Base-by-base conservation (phyloP, 371 early-diverging fungal genomes). In the Dinochytrium kinnereticum region DNA sequence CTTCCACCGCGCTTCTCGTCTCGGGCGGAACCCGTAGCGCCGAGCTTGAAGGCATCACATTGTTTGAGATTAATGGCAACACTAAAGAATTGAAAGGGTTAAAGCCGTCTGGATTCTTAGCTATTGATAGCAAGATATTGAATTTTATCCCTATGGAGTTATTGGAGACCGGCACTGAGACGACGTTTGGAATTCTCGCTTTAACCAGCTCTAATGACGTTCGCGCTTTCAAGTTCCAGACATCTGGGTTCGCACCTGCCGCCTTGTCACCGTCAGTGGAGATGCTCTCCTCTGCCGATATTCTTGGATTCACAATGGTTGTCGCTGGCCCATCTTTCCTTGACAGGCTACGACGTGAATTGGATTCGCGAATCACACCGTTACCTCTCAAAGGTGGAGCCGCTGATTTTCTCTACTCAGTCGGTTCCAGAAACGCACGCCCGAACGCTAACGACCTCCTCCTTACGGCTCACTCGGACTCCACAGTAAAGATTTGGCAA, bases 401-500 rank as follows among this genome's bases (percentile, higher is more conserved):
- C 7, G 13, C 34, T 13, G 24, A 37, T 61, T 10, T 61, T 10
- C 30, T 61, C 19, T 3, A 28, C 17, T 61, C 30, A 10, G 30
- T 34, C 24, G 19, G 34, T 2, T 3, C 5, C 7, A 31, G 36
- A 17, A 28, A 61, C 24, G 26, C 10, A 2, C 3, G 13, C 10
- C 30, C 61, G 3, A 61, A 34, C 44, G 64, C 30, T 13, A 40
- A 28, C 28, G 66, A 66, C 26, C 19, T 66, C 13, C 28, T 66
- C 2, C 7, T 66, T 5, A 66, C 66, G 19, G 66, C 44, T 2
- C 66, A 66, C 30, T 13, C 66, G 21, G 66, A 66, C 28, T 66
- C 66, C 26, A 66, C 66, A 5, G 38, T 66, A 15, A 38, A 44
- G 28, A n/a, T 66, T 26, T 66, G 66, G 66, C 38, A 38, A 7